Evolutionary conservation across 2,329 filamentous ascomycete genomes (phyloP), one percentile per base, ranked within the genome.

Genomic region (Fusarium circinatum): DNA sequence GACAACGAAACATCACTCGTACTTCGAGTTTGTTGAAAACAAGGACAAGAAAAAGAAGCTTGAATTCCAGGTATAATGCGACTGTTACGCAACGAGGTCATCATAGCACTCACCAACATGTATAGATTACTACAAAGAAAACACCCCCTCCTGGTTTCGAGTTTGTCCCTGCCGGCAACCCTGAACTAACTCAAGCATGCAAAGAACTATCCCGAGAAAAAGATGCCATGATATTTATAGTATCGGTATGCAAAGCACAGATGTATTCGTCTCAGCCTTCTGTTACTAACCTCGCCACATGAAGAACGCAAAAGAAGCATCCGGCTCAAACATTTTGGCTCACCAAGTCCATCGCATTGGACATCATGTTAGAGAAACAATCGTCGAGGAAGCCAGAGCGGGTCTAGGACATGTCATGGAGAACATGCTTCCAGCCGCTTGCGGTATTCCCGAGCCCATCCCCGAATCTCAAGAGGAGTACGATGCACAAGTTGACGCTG

Each of bases 21-120:
- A 90, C 77, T 90, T 90, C 76, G 90, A 92, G 80, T 86, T 91
- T 70, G 87, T 91, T 68, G 88, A 91, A 76, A 92, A 92, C 77
- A 86, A 86, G 65, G 87, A 91, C 73, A 89, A 88, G 79, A 89
- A 88, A 79, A 89, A 89, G 82, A 91, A 89, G 77, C 85, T 92
- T 57, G 89, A 92, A 78, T 87, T 87, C 71, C 75, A 90, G 88
- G 90, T 91, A 87, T 60, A 78, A 65, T 74, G 69, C 61, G 71
- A 79, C 71, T 73, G 57, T 61, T 47, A 59, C 64, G 57, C 54
- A 54, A 59, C 45, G 39, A 57, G 59, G 38, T 67, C 70, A 63
- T 66, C 71, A 76, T 63, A 70, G 77, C 64, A 77, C 82, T 82
- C 74, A 78, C 69, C 68, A 67, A 64, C 66, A 65, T 63, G 57